Base-by-base conservation (phyloP, 495 filamentous ascomycete species). In the Penicillium paradoxum region DNA sequence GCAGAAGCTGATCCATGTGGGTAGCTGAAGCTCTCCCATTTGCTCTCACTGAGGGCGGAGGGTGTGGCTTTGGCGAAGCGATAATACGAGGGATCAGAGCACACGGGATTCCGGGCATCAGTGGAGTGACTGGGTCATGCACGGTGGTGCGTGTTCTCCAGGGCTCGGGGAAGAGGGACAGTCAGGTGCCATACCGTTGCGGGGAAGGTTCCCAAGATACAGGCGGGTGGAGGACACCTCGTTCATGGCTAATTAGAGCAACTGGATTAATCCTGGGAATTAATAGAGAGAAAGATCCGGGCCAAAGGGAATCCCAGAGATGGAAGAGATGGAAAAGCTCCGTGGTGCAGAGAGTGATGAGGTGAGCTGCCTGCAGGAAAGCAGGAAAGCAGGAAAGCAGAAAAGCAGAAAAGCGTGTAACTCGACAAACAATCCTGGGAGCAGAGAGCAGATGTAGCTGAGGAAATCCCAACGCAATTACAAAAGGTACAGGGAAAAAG, bases 161-260 rank as follows among this genome's bases (percentile, higher is more conserved):
- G 27, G 27, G 2, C 24, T 59, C 42, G 37, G 30, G 30, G 50
- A 56, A 58, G 53, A 64, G 65, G 50, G 58, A 61, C 65, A 50
- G 63, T 63, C 60, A 55, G 61, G 59, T 65, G 68, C 64, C 58
- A 78, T 85, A 97, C 92, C 93, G 72, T 87, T 88, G 73, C 91
- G 90, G 67, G 95, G 93, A 68, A 98, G 85, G 73, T 97, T 97
- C 68, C 93, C 93, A 70, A 97, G 80, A 80, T 97, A 97, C 45
- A 97, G 87, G 74, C 93, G 82, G 63, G 93, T 97, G 46, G 86
- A 84, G 47, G 90, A 95, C 44, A 96, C 92, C 74, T 95, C 74
- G 58, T 69, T 76, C 74, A 78, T 78, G 65, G 64, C 55, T 62
- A 60, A 39, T 54, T 39, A 55, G 46, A 33, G 46, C 44, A 33